phyloP scores from a whole-genome alignment of 2,329 filamentous ascomycete species.

The Fusarium virguliforme region DNA sequence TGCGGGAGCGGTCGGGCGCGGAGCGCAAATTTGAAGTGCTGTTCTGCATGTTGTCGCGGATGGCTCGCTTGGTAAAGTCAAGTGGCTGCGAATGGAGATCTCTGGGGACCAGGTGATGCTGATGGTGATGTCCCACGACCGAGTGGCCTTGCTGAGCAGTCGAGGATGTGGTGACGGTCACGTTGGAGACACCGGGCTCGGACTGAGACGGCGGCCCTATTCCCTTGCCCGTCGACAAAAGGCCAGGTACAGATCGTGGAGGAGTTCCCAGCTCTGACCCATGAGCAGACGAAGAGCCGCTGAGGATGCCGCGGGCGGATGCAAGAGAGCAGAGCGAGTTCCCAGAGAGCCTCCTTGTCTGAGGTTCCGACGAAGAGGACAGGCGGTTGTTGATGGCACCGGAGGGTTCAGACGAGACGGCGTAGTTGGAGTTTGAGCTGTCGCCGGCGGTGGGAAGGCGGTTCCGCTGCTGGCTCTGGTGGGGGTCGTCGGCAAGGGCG shows the following conservation, averaged over 20 bases:
- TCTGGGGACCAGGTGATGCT: slow-evolving; percentile 64
- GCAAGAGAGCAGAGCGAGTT: slow-evolving; percentile 81
- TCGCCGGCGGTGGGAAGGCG: slow-evolving; percentile 54
- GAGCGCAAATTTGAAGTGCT: slow-evolving; percentile 58
- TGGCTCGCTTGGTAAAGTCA: slow-evolving; percentile 65
- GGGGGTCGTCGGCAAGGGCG: slow-evolving; percentile 65
- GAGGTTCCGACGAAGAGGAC: slow-evolving; percentile 66
- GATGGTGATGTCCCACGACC: slow-evolving; percentile 53
- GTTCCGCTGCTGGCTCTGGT: slow-evolving; percentile 59
- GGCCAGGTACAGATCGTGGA: slow-evolving; percentile 62
- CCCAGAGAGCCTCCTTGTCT: slow-evolving; percentile 78
- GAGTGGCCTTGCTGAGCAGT: slow-evolving; percentile 59
- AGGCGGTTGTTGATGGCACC: slow-evolving; percentile 56
- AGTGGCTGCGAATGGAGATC: slow-evolving; percentile 59
- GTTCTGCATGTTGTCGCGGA: slow-evolving; percentile 56
- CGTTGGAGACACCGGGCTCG: slow-evolving; percentile 67
- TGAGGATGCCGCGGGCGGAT: slow-evolving; percentile 68
- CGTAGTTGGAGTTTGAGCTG: slow-evolving; percentile 49
- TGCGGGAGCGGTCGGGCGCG: slow-evolving; percentile 74
- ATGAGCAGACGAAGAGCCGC: slow-evolving; percentile 68
- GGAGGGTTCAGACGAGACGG: slow-evolving; percentile 66
- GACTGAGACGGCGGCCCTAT: slow-evolving; percentile 60
- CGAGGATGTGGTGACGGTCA: slow-evolving; percentile 69
- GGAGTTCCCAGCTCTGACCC: slow-evolving; percentile 66
- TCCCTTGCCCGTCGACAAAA: slow-evolving; percentile 65